phyloP scores from a whole-genome alignment of 768 basidiomycete genomes.

The Baorangia bicolor region DNA sequence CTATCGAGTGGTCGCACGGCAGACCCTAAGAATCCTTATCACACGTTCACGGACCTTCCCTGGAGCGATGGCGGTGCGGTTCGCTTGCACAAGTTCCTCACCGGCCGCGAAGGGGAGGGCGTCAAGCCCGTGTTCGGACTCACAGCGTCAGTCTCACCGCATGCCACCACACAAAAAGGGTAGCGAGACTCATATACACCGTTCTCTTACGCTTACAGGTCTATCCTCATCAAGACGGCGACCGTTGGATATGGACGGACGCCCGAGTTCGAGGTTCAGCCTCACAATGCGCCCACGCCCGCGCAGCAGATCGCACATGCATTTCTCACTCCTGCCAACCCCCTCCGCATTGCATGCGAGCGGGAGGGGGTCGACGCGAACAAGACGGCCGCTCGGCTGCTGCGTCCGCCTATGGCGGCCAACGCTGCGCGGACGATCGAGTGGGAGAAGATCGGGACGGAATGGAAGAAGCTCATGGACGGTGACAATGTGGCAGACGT shows the following conservation, averaged over 20 bases:
- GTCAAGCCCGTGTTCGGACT: slow-evolving; percentile 88
- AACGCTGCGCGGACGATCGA: slow-evolving; percentile 16
- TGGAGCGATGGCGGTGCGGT: slow-evolving; percentile 39
- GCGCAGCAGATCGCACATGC: slow-evolving; percentile 44
- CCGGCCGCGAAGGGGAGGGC: slow-evolving; percentile 80
- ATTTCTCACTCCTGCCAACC: slow-evolving; percentile 31
- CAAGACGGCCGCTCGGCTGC: slow-evolving; percentile 12
- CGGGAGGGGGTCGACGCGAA: slow-evolving; percentile 26
- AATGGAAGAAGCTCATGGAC: slow-evolving; percentile 20
- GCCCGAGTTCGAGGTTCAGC: slow-evolving; percentile 46
- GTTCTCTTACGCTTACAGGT: slow-evolving; percentile 29
- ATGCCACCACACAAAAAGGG: background rate
- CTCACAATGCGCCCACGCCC: slow-evolving; percentile 42
- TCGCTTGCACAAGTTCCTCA: slow-evolving; percentile 78
- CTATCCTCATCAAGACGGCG: slow-evolving; percentile 52
- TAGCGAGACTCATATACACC: background rate
- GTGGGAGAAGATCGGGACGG: slow-evolving; percentile 19
- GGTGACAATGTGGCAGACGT: background rate
- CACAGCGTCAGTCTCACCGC: slow-evolving; percentile 63
- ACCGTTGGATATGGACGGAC: slow-evolving; percentile 45
- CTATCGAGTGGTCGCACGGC: slow-evolving; percentile 54
- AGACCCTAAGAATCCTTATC: slow-evolving; percentile 53
- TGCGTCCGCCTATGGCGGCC: slow-evolving; percentile 7
- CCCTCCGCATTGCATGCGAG: slow-evolving; percentile 26
- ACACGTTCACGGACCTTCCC: slow-evolving; percentile 57